phyloP scores from a whole-genome alignment of 345 rosid genomes.

The Lenwebbia sp. region DNA sequence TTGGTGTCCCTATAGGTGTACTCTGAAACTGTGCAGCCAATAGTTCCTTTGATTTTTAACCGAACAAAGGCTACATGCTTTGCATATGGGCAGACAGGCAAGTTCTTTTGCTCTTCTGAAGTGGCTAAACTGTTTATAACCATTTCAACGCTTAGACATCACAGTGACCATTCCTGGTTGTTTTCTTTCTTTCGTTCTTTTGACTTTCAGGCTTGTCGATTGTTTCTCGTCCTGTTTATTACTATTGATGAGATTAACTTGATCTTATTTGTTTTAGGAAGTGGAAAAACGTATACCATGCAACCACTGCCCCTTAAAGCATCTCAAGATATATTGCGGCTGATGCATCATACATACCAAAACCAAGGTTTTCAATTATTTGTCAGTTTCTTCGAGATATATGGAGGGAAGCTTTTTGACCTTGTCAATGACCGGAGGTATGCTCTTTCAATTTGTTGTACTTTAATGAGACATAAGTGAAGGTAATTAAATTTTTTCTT shows the following conservation, averaged over 20 bases:
- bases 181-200: background rate
- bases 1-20: slow-evolving; percentile 17
- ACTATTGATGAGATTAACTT: background rate
- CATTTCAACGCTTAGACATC: background rate
- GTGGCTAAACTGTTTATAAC: background rate
- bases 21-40: slow-evolving; percentile 45
- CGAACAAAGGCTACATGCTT: slow-evolving; percentile 56
- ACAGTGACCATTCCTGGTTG: background rate
- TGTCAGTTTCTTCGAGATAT: slow-evolving; percentile 63
- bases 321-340: slow-evolving; percentile 41
- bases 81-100: slow-evolving; percentile 57
- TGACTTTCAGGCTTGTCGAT: background rate
- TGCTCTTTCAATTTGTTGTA: background rate
- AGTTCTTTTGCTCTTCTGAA: background rate
- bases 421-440: slow-evolving; percentile 63
- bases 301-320: slow-evolving; percentile 64
- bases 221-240: background rate
- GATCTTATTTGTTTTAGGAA: slow-evolving; percentile 22
- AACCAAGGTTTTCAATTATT: slow-evolving; percentile 47
- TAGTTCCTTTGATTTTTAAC: slow-evolving; percentile 45
- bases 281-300: slow-evolving; percentile 70
- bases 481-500: background rate
- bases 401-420: slow-evolving; percentile 63
- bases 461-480: background rate
- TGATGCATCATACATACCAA: slow-evolving; percentile 33